A percentile compares a stretch with the other conserved stretches of the same genome.
These are phyloP conservation scores for Trametes villosa DNA, from an alignment of 768 basidiomycete genomes.

Conservation along the genomic window DNA sequence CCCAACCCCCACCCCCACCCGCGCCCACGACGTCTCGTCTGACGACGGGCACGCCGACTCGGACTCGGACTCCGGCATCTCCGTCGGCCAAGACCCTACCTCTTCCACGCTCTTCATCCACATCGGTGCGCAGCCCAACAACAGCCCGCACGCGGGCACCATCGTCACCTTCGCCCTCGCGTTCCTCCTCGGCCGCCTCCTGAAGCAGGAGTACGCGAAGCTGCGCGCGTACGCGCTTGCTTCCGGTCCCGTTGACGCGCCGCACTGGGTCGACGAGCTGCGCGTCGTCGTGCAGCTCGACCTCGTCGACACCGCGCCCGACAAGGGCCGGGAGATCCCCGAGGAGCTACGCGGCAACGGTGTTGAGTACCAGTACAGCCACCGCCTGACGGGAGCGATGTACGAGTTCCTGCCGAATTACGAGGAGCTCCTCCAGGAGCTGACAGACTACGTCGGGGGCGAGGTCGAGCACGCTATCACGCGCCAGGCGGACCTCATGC, in stretches of 20 bases:
- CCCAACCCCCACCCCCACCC: background rate
- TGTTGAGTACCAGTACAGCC: slow-evolving; percentile 33
- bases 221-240: slow-evolving; percentile 14
- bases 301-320: slow-evolving; percentile 38
- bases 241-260: background rate
- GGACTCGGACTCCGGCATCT: background rate
- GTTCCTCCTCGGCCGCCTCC: slow-evolving; percentile 31
- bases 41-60: background rate
- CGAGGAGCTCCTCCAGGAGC: slow-evolving; percentile 21
- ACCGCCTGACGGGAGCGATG: slow-evolving; percentile 28
- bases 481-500: slow-evolving; percentile 11
- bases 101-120: slow-evolving; percentile 23
- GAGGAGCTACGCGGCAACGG: too few species aligned
- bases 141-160: slow-evolving; percentile 37
- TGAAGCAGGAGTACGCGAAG: slow-evolving; percentile 16
- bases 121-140: slow-evolving; percentile 40
- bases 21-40: background rate
- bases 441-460: slow-evolving; percentile 16
- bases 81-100: background rate
- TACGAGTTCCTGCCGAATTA: slow-evolving; percentile 30
- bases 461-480: background rate
- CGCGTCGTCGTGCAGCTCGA: slow-evolving; percentile 28
- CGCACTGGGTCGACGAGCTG: slow-evolving; percentile 6
- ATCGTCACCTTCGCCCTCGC: slow-evolving; percentile 34
- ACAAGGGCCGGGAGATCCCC: slow-evolving; percentile 1